A percentile compares a stretch with the other conserved stretches of the same genome.
Conservation (phyloP, 108 stramenopile genomes). For the Craspedostauros australis region DNA sequence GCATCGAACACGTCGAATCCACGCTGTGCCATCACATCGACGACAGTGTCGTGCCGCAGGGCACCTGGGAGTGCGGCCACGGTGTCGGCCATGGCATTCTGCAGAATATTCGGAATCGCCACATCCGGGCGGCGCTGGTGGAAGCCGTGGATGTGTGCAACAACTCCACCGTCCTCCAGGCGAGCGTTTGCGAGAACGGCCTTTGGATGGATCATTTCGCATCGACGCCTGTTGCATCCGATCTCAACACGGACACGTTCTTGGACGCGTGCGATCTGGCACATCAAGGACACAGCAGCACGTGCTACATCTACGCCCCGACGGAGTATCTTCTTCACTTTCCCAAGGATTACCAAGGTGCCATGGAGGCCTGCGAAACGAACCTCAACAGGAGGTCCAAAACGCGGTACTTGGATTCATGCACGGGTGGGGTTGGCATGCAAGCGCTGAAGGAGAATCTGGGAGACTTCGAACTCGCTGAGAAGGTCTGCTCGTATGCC, state of each 20-base stretch:
- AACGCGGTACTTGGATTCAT: constrained; percentile 1
- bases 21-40: background rate
- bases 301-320: constrained; percentile 18
- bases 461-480: constrained; percentile 9
- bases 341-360: constrained; percentile 20
- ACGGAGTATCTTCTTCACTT: constrained; percentile 23
- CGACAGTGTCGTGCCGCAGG: background rate
- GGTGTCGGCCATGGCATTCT: constrained; percentile 25
- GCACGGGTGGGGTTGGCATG: constrained; percentile 6
- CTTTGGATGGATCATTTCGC: constrained; percentile 30
- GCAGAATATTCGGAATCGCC: constrained; percentile 7
- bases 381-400: constrained; percentile 7
- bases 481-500: constrained; percentile 7
- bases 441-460: constrained; percentile 25
- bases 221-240: too few relatives aligned
- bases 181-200: constrained; percentile 14
- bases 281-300: background rate
- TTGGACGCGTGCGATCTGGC: background rate
- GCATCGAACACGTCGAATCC: too few relatives aligned
- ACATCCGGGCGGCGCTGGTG: constrained; percentile 7
- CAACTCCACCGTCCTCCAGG: background rate
- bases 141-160: constrained; percentile 1
- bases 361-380: constrained; percentile 11
- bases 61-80: constrained; percentile 24
- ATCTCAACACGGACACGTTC: constrained; percentile 4